These are phyloP conservation scores for Picea glauca DNA, from an alignment of 75 land plant genomes.

Conservation along the genomic window DNA sequence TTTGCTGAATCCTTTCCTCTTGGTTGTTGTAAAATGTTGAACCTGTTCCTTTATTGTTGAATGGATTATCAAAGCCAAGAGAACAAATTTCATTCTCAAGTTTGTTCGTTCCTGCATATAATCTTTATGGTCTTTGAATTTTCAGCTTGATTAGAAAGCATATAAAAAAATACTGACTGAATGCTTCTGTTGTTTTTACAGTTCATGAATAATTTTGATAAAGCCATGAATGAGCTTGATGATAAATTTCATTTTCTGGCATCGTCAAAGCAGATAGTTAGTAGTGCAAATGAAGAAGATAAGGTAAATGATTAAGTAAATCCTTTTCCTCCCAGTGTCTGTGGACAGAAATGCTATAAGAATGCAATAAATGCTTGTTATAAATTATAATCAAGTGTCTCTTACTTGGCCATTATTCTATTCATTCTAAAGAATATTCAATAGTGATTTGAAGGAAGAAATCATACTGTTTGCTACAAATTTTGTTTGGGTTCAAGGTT, in stretches of 20 bases:
- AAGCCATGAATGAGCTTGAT: constrained; percentile 89
- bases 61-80: no score
- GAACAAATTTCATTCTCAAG: no score
- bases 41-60: no score
- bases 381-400: not conserved
- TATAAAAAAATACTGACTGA: not conserved
- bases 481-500: not conserved
- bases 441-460: not conserved
- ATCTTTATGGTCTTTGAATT: not conserved
- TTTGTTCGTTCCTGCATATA: not conserved
- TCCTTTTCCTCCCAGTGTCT: not conserved
- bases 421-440: not conserved
- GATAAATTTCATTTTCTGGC: constrained; percentile 64
- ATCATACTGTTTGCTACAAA: not conserved
- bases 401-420: not conserved
- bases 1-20: no score
- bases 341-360: not conserved
- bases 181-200: constrained; percentile 22
- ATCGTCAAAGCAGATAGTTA: constrained; percentile 77
- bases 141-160: not conserved
- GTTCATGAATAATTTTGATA: constrained; percentile 94
- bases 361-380: not conserved
- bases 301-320: constrained; percentile 44
- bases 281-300: constrained; percentile 72
- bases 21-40: no score